Evolutionary conservation across 345 rosid genomes (phyloP), one percentile per base, ranked within the genome.

Genomic region (Xanthoceras sorbifolium): DNA sequence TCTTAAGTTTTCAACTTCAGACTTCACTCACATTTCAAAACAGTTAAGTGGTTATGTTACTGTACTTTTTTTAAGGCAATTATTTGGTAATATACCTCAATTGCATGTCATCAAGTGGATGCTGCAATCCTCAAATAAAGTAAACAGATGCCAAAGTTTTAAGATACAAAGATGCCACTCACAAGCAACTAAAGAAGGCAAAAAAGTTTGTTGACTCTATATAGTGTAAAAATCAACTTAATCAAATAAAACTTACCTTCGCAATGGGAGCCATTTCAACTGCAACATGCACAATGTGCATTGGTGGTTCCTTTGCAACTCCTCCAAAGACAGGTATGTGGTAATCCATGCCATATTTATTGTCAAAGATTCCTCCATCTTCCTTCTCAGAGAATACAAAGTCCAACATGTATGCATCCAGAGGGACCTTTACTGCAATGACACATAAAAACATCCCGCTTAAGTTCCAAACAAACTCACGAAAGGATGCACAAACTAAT

Each of bases 201-300:
- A 72, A 64, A 50, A 17, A 3, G 11, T 1, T 9, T 48, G 14
- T 36, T 38, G 11, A 69, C 15, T 29, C 52, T 65, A 40, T 57
- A 59, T 7, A 73, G 23, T 40, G 31, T 17, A 73, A 32, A 23
- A 66, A 34, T 25, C 3, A 34, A 15, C 17, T 44, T 28, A 26
- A 75, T 74, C 40, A 17, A 36, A 50, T 23, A 59, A 65, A 61
- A 57, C 20, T 75, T 83, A 92, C 98, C 98, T 93, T 95, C 40
- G 98, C 99, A 67, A 95, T 88, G 40, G 98, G 99, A 61, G 99
- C 99, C 98, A 95, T 93, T 87, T 95, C 98, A 77, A 95, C 97
- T 81, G 96, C 87, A 71, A 95, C 85, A 84, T 95, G 99, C 75
- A 95, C 96, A 79, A 95, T 80, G 79, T 93, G 90, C 90, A 92